Evolutionary conservation across 1,284 basidiomycete genomes (phyloP), one percentile per base, ranked within the genome.

Genomic region (Apiotrichum brassicae): DNA sequence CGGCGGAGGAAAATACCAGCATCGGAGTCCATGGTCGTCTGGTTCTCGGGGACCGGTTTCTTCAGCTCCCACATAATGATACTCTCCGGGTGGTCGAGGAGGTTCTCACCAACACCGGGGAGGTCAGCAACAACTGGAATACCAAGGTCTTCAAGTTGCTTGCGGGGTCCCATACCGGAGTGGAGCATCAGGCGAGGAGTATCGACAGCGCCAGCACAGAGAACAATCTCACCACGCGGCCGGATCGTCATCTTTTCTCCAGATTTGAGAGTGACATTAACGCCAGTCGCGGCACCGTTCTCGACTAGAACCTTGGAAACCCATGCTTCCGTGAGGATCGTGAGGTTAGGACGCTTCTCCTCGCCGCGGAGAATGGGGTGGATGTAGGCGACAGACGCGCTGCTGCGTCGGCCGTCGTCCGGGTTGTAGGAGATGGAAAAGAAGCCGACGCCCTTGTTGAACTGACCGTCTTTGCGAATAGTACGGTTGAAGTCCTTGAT

Each of bases 41-140:
- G 44, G 46, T 52, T 30, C 26, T 38, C 18, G 12, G 54, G 54
- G 6, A 56, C 54, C 16, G 54, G 54, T 39, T 52, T 49, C 38
- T 45, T 28, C 32, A 56, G 51, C 34, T 50, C 51, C 54, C 54
- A 56, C 45, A 56, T 56, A 46, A 56, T 56, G 42, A 56, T 56
- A 12, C 51, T 53, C 48, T 56, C 54, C 38, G 54, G 57, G 66
- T 84, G 82, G 64, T 86, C 83, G 64, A 83, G 81, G 34, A 85
- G 64, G 69, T 84, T 80, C 64, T 83, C 79, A 1, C 85, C 85
- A 43, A 87, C 84, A 33, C 61, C 61, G 51, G 83, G 82, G 3
- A 85, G 69, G 49, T 79, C 77, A 32, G 67, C 51, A 2, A 70
- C 67, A 49, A 58, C 46, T 6, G 43, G 38, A 43, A 86, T 78